Conservation (phyloP, 2,329 filamentous ascomycete genomes). For the Penicillium sumatraense region DNA sequence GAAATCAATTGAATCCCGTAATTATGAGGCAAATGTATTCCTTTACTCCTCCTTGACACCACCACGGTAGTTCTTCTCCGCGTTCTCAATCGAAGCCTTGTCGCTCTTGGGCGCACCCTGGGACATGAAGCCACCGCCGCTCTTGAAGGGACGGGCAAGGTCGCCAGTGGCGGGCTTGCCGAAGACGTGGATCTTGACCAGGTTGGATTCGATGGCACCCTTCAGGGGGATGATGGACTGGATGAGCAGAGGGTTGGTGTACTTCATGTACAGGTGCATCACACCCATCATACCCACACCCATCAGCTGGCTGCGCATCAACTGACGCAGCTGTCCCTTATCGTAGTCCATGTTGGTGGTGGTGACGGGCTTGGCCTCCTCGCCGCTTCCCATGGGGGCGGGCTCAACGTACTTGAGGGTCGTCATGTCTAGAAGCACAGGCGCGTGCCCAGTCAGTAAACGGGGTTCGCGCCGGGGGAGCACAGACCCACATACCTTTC, state of each 20-base stretch:
- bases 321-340: constrained; percentile 76
- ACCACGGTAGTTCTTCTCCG: constrained; percentile 55
- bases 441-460: background rate
- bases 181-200: constrained; percentile 93
- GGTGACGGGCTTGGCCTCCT: constrained; percentile 94
- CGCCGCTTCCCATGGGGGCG: constrained; percentile 85
- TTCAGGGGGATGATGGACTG: constrained; percentile 99
- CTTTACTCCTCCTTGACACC: constrained; percentile 56
- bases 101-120: constrained; percentile 79
- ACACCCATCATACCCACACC: constrained; percentile 97
- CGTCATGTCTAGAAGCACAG: constrained; percentile 73
- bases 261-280: constrained; percentile 99
- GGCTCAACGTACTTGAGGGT: constrained; percentile 99
- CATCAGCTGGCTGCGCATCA: constrained; percentile 92
- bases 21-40: background rate
- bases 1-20: background rate
- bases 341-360: constrained; percentile 98
- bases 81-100: constrained; percentile 70
- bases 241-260: constrained; percentile 98
- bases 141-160: constrained; percentile 95
- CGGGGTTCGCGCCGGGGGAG: background rate
- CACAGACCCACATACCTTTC: constrained; percentile 72
- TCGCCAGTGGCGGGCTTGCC: constrained; percentile 87
- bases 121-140: constrained; percentile 77
- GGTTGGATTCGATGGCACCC: constrained; percentile 90